phyloP scores from a whole-genome alignment of 305 asterid species.

The Fraxinus sp. region DNA sequence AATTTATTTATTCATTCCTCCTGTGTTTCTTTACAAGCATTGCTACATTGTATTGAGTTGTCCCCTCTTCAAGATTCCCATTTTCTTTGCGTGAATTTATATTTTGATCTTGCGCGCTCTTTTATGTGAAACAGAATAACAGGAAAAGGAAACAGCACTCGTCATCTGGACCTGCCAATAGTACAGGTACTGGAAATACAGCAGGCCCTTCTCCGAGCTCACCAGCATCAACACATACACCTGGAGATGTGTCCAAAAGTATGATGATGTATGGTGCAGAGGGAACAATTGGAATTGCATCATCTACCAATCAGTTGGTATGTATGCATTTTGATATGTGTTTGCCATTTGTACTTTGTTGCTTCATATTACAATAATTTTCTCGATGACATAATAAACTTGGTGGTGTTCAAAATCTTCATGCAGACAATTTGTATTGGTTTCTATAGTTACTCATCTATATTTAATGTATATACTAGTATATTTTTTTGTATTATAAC shows the following conservation, averaged over 20 bases:
- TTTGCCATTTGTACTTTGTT: background rate
- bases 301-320: slow-evolving; percentile 95
- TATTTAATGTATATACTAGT: background rate
- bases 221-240: slow-evolving; percentile 93
- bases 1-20: slow-evolving; percentile 3
- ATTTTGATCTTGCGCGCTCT: slow-evolving; percentile 7
- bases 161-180: slow-evolving; percentile 97
- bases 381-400: background rate
- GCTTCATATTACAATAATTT: background rate
- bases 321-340: slow-evolving; percentile 16
- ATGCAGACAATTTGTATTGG: background rate
- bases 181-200: slow-evolving; percentile 98
- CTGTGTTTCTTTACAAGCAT: slow-evolving; percentile 11
- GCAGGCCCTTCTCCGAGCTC: slow-evolving; percentile 93
- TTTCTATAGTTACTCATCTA: background rate
- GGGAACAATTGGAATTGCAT: slow-evolving; percentile 85
- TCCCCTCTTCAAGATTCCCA: slow-evolving; percentile 4
- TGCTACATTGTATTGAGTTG: background rate
- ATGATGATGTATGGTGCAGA: slow-evolving; percentile 83
- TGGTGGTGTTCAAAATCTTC: background rate
- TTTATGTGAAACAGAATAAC: slow-evolving; percentile 53
- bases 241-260: slow-evolving; percentile 86
- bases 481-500: background rate
- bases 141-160: slow-evolving; percentile 94
- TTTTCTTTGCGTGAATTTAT: slow-evolving; percentile 9